phyloP scores from a whole-genome alignment of 768 basidiomycete genomes.

The Cystofilobasidium capitatum region DNA sequence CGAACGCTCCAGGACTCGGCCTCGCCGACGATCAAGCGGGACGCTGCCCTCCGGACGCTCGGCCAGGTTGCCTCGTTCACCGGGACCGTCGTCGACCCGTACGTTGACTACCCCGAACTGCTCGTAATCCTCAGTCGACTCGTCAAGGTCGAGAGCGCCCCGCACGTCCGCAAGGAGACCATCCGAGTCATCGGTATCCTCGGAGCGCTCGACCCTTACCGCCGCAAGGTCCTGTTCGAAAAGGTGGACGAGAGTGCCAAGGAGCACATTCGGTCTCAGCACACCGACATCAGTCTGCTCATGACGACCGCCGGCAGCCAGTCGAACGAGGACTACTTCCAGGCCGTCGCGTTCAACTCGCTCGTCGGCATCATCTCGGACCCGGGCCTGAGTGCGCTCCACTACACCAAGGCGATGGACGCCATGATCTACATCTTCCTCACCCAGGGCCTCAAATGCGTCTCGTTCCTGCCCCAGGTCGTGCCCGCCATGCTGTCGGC shows the following conservation, averaged over 20 bases:
- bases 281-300: slow-evolving; percentile 42
- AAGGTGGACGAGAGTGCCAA: slow-evolving; percentile 54
- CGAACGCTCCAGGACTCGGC: slow-evolving; percentile 64
- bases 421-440: slow-evolving; percentile 99
- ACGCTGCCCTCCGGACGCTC: slow-evolving; percentile 85
- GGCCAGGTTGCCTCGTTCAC: slow-evolving; percentile 94
- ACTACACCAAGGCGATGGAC: slow-evolving; percentile 80
- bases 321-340: slow-evolving; percentile 85
- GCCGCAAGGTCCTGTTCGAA: slow-evolving; percentile 61
- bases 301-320: slow-evolving; percentile 45
- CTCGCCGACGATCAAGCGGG: slow-evolving; percentile 52
- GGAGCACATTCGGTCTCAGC: slow-evolving; percentile 47
- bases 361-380: slow-evolving; percentile 81
- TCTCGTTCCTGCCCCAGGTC: slow-evolving; percentile 78
- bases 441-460: slow-evolving; percentile 92
- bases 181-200: slow-evolving; percentile 92
- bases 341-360: slow-evolving; percentile 84
- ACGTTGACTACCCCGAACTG: slow-evolving; percentile 83
- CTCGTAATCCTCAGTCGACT: slow-evolving; percentile 76
- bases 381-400: slow-evolving; percentile 70
- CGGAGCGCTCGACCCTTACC: slow-evolving; percentile 91
- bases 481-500: slow-evolving; percentile 89
- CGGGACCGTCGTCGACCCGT: slow-evolving; percentile 82
- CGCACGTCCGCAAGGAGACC: slow-evolving; percentile 65
- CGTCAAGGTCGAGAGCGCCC: slow-evolving; percentile 63